These are phyloP conservation scores for Fusarium sp. DNA, from an alignment of 2,329 filamentous ascomycete species.

Conservation along the genomic window DNA sequence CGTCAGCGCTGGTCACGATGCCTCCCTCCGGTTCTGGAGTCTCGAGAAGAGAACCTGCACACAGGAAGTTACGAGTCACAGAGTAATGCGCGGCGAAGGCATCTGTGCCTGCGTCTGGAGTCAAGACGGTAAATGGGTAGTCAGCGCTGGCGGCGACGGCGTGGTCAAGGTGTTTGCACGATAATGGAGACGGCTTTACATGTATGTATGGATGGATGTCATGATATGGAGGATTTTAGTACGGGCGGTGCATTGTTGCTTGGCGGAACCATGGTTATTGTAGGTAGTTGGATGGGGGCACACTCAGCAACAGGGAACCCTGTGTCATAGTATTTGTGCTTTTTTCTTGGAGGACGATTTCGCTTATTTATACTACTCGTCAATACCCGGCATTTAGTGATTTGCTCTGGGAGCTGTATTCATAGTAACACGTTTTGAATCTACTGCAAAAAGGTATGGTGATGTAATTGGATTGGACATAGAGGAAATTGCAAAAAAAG, in stretches of 20 bases:
- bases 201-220: neutral
- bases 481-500: neutral
- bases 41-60: constrained; percentile 95
- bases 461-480: neutral
- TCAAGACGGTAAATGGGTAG: constrained; percentile 92
- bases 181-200: constrained; percentile 17
- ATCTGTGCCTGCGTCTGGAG: constrained; percentile 97
- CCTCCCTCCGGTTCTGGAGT: constrained; percentile 95
- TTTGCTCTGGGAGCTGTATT: constrained; percentile 26
- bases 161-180: constrained; percentile 89
- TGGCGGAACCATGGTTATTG: constrained; percentile 10
- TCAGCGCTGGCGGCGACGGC: constrained; percentile 93
- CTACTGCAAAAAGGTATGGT: neutral
- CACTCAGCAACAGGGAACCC: constrained; percentile 20
- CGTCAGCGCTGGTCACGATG: constrained; percentile 95
- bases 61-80: constrained; percentile 93
- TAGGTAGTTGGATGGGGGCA: constrained; percentile 29
- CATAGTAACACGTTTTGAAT: constrained; percentile 7
- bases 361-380: constrained; percentile 46
- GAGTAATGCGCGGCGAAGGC: constrained; percentile 94
- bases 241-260: constrained; percentile 30
- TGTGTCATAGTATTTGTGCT: constrained; percentile 35
- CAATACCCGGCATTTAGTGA: constrained; percentile 49
- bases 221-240: constrained; percentile 15
- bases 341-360: constrained; percentile 23